Base-by-base conservation (phyloP, 2,329 filamentous ascomycete species). In the Beauveria varroae region DNA sequence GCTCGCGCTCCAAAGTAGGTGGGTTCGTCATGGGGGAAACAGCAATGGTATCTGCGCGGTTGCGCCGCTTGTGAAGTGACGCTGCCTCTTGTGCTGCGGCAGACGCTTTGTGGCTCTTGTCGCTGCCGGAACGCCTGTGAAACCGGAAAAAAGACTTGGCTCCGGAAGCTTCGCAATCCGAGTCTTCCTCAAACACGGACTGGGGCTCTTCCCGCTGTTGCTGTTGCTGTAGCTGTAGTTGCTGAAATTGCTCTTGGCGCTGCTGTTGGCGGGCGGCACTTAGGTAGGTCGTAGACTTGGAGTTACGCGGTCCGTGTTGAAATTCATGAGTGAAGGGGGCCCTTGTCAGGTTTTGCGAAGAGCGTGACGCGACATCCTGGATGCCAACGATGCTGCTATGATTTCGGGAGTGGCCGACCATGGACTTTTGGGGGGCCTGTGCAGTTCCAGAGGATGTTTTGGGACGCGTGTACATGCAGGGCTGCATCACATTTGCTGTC, bases 101-200 rank as follows among this genome's bases (percentile, higher is more conserved):
- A 18, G 60, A 62, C 2, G 59, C 53, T 10, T 65, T 63, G 16
- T 67, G 67, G 34, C 68, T 66, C 37, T 70, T 67, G 28, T 75
- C 74, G 57, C 70, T 72, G 14, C 68, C 66, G n/a, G 72, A 70
- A 16, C 75, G 72, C 60, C 69, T 73, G 64, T 76, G 74, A 62
- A 82, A 75, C 20, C 76, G 75, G 51, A 78, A 78, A 58, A 80
- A 78, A 20, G 78, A 71, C 5, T 74, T 71, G n/a, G 68, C 69
- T 40, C 20, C 40, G 75, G 69, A n/a, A 7, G 67, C 68, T 51
- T 79, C 77, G 16, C 69, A 69, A 62, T 82, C 79, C 4, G 76
- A 76, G 66, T 81, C 79, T 16, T 73, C 66, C 49, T 82, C 80
- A 63, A 82, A 82, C 26, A 81, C 75, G 2, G 79, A 82, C n/a